These are phyloP conservation scores for Pterula multifida DNA, from an alignment of 1,284 basidiomycete species.

Conservation along the genomic window DNA sequence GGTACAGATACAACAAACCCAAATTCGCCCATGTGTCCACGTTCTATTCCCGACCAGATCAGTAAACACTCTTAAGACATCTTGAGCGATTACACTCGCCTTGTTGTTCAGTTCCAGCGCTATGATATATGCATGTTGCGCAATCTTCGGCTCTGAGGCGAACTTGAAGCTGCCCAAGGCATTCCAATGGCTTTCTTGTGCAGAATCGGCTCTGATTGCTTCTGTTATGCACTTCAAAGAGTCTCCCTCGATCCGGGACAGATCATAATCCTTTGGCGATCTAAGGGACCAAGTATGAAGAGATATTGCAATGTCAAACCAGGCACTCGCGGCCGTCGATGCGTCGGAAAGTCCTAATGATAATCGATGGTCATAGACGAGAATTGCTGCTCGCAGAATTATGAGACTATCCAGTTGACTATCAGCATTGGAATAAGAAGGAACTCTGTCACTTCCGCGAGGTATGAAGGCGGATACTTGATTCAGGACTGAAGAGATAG, in stretches of 20 bases:
- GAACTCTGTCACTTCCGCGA: slow-evolving; percentile 26
- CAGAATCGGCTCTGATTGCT: slow-evolving; percentile 68
- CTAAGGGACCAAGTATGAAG: slow-evolving; percentile 42
- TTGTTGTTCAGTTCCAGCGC: slow-evolving; percentile 80
- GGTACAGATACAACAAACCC: slow-evolving; percentile 81
- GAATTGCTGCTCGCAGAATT: slow-evolving; percentile 46
- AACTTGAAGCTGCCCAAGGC: slow-evolving; percentile 71
- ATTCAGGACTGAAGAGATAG: slow-evolving; percentile 24
- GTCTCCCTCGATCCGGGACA: slow-evolving; percentile 17
- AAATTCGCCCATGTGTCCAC: slow-evolving; percentile 80
- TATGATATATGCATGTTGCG: slow-evolving; percentile 89
- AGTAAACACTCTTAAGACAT: slow-evolving; percentile 3
- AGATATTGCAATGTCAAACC: slow-evolving; percentile 69
- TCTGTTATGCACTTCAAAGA: slow-evolving; percentile 47
- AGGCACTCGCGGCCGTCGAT: slow-evolving; percentile 44
- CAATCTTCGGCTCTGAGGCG: slow-evolving; percentile 49
- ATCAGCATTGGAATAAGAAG: slow-evolving; percentile 18
- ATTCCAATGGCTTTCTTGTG: slow-evolving; percentile 75
- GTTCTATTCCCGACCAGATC: slow-evolving; percentile 34
- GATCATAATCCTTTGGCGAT: background rate
- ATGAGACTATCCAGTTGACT: slow-evolving; percentile 23
- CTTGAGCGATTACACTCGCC: slow-evolving; percentile 23
- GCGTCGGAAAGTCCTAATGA: slow-evolving; percentile 56
- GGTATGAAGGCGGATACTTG: slow-evolving; percentile 26
- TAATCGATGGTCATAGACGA: slow-evolving; percentile 64